Conservation (phyloP, 1,284 basidiomycete species). For the Salmacisia buchloeana region DNA sequence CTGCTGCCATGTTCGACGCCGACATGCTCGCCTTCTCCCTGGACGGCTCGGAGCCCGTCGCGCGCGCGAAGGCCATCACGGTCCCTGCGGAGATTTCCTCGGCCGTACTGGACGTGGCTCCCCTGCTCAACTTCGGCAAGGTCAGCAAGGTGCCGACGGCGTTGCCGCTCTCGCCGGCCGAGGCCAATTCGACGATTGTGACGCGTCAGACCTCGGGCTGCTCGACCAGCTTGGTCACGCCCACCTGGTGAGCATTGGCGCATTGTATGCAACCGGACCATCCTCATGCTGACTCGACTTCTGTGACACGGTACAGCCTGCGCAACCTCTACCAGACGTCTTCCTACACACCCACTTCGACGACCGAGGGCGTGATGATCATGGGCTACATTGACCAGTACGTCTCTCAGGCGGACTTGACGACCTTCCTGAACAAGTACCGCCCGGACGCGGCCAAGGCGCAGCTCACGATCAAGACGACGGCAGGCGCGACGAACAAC, state of each 20-base stretch:
- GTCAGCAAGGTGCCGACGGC: background rate
- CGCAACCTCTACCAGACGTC: conserved; percentile 10
- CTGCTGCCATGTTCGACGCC: conserved; percentile 12
- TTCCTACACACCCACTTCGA: background rate
- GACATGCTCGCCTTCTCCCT: conserved; percentile 11
- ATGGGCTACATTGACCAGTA: conserved; percentile 18
- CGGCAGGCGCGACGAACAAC: conserved; percentile 15
- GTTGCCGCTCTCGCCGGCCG: background rate
- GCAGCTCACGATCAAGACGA: conserved; percentile 6
- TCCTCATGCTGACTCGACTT: too few species aligned
- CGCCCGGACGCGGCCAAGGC: conserved; percentile 12
- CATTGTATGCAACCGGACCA: too few species aligned
- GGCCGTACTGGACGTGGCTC: conserved; percentile 10
- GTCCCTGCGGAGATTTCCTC: conserved; percentile 12
- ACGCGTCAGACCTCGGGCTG: conserved; percentile 1
- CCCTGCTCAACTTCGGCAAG: conserved; percentile 10
- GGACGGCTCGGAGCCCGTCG: background rate
- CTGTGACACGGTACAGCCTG: too few species aligned
- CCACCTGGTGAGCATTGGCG: conserved; percentile 11
- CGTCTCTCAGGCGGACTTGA: conserved; percentile 13
- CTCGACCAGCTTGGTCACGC: conserved; percentile 13
- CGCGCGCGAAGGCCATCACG: conserved; percentile 13
- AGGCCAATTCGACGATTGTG: background rate
- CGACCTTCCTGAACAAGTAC: conserved; percentile 12
- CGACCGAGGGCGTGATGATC: conserved; percentile 3